phyloP scores from a whole-genome alignment of 257 asterid species.

The Leptodermis oblonga region DNA sequence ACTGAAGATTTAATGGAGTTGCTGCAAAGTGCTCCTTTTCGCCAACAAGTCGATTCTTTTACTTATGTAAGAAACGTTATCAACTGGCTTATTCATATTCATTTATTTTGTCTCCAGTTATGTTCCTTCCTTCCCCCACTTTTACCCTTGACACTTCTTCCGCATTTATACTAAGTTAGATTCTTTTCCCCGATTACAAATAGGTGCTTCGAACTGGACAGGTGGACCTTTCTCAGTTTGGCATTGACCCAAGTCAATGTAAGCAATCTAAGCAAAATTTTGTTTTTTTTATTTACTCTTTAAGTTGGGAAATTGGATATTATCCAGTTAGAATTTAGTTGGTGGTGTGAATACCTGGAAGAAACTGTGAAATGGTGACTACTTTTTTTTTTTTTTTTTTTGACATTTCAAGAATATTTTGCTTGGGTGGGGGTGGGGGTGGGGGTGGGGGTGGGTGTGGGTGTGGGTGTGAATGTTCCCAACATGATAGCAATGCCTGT shows the following conservation, averaged over 20 bases:
- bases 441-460: too few species aligned
- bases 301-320: not conserved
- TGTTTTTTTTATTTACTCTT: not conserved
- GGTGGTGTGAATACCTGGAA: not conserved
- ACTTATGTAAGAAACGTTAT: conserved; percentile 57
- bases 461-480: too few species aligned
- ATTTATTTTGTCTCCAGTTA: not conserved
- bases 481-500: too few species aligned
- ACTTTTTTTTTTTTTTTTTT: too few species aligned
- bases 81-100: not conserved
- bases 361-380: too few species aligned
- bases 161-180: conserved; percentile 1
- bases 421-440: too few species aligned
- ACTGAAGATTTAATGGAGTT: conserved; percentile 72
- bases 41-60: conserved; percentile 93
- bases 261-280: conserved; percentile 25
- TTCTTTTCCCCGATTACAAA: conserved; percentile 18
- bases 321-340: not conserved
- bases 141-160: not conserved
- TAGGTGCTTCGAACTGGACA: conserved; percentile 95
- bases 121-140: not conserved
- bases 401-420: too few species aligned
- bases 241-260: conserved; percentile 86
- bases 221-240: conserved; percentile 82
- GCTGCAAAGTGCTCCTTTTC: conserved; percentile 90